Evolutionary conservation across 148 eudicot genomes (phyloP).

Genomic region (Chenopodium suecicum): DNA sequence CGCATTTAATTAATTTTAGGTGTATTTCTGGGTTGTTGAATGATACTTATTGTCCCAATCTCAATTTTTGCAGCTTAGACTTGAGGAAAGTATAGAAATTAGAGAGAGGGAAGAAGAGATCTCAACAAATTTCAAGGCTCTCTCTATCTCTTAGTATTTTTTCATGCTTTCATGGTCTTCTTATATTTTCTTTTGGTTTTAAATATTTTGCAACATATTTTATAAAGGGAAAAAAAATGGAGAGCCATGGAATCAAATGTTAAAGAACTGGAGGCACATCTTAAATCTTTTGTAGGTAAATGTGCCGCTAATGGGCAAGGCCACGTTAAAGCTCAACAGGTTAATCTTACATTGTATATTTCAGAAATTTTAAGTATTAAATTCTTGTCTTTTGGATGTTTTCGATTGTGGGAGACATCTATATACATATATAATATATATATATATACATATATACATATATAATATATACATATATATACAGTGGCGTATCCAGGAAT

Average conservation of each 20-base stretch:
- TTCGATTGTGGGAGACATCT: not conserved
- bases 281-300: conserved; percentile 43
- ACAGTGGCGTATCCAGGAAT: no score
- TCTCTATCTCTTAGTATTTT: no score
- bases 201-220: conserved; percentile 28
- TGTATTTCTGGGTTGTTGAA: no score
- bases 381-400: not conserved
- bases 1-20: no score
- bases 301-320: conserved; percentile 85
- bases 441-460: no score
- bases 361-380: not conserved
- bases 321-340: conserved; percentile 87
- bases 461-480: no score
- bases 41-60: no score
- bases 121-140: no score
- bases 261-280: conserved; percentile 50
- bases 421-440: no score
- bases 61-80: no score
- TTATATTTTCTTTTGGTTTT: not conserved
- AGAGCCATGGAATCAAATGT: conserved; percentile 39
- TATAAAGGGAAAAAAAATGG: conserved; percentile 44
- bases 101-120: no score
- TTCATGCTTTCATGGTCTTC: not conserved
- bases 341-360: conserved; percentile 8
- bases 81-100: no score